Base-by-base conservation (phyloP, 208 protist genomes). In the Porcisia deanei region DNA sequence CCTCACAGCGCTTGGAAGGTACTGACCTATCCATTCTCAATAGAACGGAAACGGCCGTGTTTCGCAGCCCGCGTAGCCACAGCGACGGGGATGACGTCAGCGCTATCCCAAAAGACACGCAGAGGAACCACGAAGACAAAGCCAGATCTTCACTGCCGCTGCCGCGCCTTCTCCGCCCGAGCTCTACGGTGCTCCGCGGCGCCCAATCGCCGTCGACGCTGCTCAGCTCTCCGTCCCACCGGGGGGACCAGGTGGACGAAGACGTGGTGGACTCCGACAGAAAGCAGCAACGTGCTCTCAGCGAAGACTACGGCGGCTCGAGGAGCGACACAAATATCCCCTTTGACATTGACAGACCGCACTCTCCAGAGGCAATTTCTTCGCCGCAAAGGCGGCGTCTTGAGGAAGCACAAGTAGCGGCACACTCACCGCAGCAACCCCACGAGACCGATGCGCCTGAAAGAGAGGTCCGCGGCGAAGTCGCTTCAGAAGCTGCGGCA, bases 111-210 rank as follows among this genome's bases (percentile, higher is more conserved):
- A 41, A 25, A 14, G 30, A 22, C 43, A 41, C n/a, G n/a, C 64
- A 47, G 8, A n/a, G 22, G 10, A 30, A 45, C 30, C 30, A 22
- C 16, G 68, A 72, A 5, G 18, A 3, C 34, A 12, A 52, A 14
- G 5, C 47, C 47, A 52, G 47, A 52, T 52, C 10, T 12, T 52
- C 47, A 52, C 47, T 52, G 47, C 47, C 47, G 47, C 47, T 52
- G 47, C 47, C 10, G 47, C 67, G 43, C 41, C 43, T 75, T 53
- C 47, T 59, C 14, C 45, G 47, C 9, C 10, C 75, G 10, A 63
- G 71, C n/a, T 76, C 65, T 22, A 75, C 71, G 78, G 57, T 30
- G 2, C 58, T 58, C 67, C 73, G 68, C 73, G 77, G 54, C 25
- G 66, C 78, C 0, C 59, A 65, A 14, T 77, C 73, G 20, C 75